A percentile compares a stretch with the other conserved stretches of the same genome.
Evolutionary conservation across 345 rosid genomes (phyloP).

Genomic region (Anacardium occidentale): DNA sequence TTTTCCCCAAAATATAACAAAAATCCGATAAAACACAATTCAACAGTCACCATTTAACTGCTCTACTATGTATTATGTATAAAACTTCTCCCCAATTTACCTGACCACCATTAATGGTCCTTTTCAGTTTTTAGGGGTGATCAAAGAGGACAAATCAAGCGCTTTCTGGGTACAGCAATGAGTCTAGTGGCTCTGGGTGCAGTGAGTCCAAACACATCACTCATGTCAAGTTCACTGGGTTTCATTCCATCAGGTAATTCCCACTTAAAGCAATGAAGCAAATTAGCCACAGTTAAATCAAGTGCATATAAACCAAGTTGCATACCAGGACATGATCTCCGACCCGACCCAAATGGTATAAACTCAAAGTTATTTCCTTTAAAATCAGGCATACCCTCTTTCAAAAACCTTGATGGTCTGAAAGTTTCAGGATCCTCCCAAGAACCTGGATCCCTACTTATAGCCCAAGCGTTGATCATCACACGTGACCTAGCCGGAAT

Average conservation of each 20-base stretch:
- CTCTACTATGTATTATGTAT: too few species aligned
- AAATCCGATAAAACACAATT: too few species aligned
- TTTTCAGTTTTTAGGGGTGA: too few species aligned
- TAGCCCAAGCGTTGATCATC: slow-evolving; percentile 78
- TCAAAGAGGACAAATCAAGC: slow-evolving; percentile 48
- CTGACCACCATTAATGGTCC: too few species aligned
- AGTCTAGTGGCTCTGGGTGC: slow-evolving; percentile 75
- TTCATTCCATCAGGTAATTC: slow-evolving; percentile 88
- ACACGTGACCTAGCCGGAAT: slow-evolving; percentile 68
- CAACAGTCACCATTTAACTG: too few species aligned
- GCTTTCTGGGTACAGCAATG: slow-evolving; percentile 55
- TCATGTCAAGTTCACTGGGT: slow-evolving; percentile 80
- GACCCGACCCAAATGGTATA: slow-evolving; percentile 87
- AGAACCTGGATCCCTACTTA: slow-evolving; percentile 59
- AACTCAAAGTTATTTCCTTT: slow-evolving; percentile 80
- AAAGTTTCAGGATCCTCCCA: slow-evolving; percentile 80
- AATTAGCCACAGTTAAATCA: slow-evolving; percentile 66
- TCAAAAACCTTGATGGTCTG: slow-evolving; percentile 70
- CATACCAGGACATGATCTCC: slow-evolving; percentile 95
- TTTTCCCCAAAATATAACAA: too few species aligned
- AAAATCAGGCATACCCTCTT: slow-evolving; percentile 63
- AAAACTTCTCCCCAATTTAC: too few species aligned
- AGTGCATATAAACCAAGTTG: slow-evolving; percentile 80
- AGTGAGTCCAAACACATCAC: slow-evolving; percentile 79
- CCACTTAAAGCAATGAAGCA: slow-evolving; percentile 80